These are phyloP conservation scores for Globisporangium camurandrum DNA, from an alignment of 352 stramenopile genomes.

Conservation along the genomic window DNA sequence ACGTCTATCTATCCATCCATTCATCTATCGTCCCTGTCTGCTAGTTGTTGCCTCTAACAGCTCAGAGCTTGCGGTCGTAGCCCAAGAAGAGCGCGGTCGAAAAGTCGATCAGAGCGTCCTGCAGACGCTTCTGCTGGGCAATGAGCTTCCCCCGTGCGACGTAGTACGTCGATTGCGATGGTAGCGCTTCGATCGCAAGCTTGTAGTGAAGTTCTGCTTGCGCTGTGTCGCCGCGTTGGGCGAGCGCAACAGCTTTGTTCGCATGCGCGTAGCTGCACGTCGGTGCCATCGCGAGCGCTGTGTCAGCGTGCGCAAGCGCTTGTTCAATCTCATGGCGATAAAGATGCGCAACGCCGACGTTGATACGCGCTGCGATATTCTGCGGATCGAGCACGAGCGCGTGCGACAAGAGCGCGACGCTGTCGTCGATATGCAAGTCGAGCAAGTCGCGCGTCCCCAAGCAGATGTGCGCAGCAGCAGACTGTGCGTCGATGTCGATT, in stretches of 20 bases:
- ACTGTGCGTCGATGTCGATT: slow-evolving; percentile 61
- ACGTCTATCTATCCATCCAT: not conserved
- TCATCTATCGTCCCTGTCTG: not conserved
- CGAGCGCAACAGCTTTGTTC: slow-evolving; percentile 55
- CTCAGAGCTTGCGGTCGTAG: slow-evolving; percentile 66
- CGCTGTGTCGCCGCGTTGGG: slow-evolving; percentile 25
- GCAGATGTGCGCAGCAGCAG: slow-evolving; percentile 40
- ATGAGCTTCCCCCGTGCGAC: slow-evolving; percentile 58
- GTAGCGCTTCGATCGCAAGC: slow-evolving; percentile 57
- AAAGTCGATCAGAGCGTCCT: slow-evolving; percentile 79
- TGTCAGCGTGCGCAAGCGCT: slow-evolving; percentile 42
- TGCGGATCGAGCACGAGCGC: slow-evolving; percentile 40
- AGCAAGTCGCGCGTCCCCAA: slow-evolving; percentile 54
- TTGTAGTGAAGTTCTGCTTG: slow-evolving; percentile 48
- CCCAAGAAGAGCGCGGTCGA: slow-evolving; percentile 62
- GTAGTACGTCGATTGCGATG: slow-evolving; percentile 65
- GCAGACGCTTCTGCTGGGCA: slow-evolving; percentile 59
- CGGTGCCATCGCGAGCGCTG: slow-evolving; percentile 37
- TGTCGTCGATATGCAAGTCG: slow-evolving; percentile 29
- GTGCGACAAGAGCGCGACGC: slow-evolving; percentile 22
- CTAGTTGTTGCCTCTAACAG: not conserved
- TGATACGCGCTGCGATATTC: slow-evolving; percentile 52
- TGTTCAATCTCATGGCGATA: slow-evolving; percentile 19
- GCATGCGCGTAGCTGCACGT: slow-evolving; percentile 59
- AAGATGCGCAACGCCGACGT: slow-evolving; percentile 43